These are phyloP conservation scores for Rhizopus sp. DNA, from an alignment of 371 early-diverging fungal species.

Conservation along the genomic window DNA sequence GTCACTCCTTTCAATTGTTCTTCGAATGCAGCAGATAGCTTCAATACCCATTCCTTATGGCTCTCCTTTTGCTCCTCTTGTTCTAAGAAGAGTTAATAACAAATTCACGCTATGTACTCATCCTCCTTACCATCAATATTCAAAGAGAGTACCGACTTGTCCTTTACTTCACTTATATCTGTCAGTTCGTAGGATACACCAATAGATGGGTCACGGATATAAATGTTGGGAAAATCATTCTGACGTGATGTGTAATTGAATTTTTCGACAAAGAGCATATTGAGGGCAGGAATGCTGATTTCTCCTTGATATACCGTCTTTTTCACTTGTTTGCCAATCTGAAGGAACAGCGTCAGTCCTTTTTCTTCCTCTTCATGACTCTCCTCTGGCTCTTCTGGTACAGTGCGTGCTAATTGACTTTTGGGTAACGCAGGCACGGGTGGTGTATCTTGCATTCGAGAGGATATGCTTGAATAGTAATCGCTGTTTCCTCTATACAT, in stretches of 20 bases:
- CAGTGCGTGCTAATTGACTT: constrained; percentile 13
- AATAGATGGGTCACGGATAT: constrained; percentile 64
- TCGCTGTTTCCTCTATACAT: constrained; percentile 39
- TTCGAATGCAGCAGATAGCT: constrained; percentile 30
- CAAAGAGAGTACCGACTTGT: constrained; percentile 64
- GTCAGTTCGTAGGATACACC: constrained; percentile 72
- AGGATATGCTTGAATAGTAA: constrained; percentile 11
- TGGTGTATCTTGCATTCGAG: constrained; percentile 25
- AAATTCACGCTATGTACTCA: neutral
- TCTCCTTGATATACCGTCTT: constrained; percentile 60
- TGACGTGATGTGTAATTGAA: constrained; percentile 65
- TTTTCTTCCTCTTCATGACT: constrained; percentile 6
- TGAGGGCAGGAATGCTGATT: constrained; percentile 59
- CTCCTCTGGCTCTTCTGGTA: constrained; percentile 21
- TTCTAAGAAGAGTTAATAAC: constrained; percentile 4
- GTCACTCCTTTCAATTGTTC: constrained; percentile 41
- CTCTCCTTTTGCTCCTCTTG: constrained; percentile 27
- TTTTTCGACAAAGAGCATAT: constrained; percentile 68
- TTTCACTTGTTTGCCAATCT: constrained; percentile 63
- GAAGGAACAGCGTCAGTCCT: constrained; percentile 48
- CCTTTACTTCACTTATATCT: constrained; percentile 61
- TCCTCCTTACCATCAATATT: constrained; percentile 60
- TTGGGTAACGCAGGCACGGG: constrained; percentile 44
- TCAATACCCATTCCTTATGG: constrained; percentile 35
- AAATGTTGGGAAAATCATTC: constrained; percentile 66